Percentiles rank a stretch among this genome's conserved stretches.
Conservation (phyloP, 345 rosid species). For the Gossypium rotundifolium region DNA sequence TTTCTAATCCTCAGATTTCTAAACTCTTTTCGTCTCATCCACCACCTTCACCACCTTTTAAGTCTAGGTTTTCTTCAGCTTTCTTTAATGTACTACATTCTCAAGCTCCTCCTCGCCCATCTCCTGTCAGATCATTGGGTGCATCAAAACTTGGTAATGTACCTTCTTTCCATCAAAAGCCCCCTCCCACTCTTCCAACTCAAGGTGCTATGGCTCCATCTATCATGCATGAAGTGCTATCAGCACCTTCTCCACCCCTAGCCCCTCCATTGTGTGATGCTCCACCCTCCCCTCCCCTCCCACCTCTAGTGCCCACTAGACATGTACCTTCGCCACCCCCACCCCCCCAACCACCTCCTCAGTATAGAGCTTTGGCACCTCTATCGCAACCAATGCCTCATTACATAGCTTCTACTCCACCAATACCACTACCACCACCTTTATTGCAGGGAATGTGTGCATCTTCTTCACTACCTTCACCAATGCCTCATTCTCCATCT, state of each 20-base stretch:
- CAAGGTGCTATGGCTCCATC: slow-evolving; percentile 18
- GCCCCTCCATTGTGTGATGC: background rate
- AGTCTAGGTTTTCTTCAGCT: slow-evolving; percentile 26
- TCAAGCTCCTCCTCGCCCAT: slow-evolving; percentile 25
- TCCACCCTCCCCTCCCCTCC: slow-evolving; percentile 20
- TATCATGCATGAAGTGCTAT: slow-evolving; percentile 12
- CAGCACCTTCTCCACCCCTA: slow-evolving; percentile 24
- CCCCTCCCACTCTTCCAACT: background rate
- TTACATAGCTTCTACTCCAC: slow-evolving; percentile 28
- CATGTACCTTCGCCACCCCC: slow-evolving; percentile 28
- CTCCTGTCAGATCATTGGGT: slow-evolving; percentile 4
- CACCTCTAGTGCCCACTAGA: slow-evolving; percentile 15
- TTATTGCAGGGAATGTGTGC: too few relatives aligned
- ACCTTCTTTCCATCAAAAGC: background rate
- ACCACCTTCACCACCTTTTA: slow-evolving; percentile 61
- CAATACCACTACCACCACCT: background rate
- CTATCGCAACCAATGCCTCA: slow-evolving; percentile 23
- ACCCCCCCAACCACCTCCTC: slow-evolving; percentile 10
- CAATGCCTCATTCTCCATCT: slow-evolving; percentile 12
- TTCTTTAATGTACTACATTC: slow-evolving; percentile 16
- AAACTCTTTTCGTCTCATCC: slow-evolving; percentile 36
- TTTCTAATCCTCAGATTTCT: slow-evolving; percentile 27
- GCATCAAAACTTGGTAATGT: background rate
- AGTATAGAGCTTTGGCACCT: slow-evolving; percentile 14
- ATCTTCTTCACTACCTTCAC: background rate